Base-by-base conservation (phyloP, 2,329 filamentous ascomycete species). In the Trematosphaeria pertusa region DNA sequence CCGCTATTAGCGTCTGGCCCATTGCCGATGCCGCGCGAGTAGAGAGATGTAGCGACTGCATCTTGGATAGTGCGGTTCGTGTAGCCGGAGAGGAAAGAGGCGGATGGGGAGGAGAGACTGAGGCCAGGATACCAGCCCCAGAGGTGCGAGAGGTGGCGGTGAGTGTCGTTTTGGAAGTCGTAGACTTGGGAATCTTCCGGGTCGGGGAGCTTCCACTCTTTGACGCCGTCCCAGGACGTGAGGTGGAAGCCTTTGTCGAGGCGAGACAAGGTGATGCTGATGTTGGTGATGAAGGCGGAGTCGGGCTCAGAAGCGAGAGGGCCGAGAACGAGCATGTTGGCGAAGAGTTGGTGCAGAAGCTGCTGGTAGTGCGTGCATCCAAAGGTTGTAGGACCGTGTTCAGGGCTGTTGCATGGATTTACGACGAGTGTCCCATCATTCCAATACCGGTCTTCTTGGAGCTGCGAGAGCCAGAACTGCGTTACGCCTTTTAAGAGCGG, bases 391-490 rank as follows among this genome's bases (percentile, higher is more conserved):
- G 58, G 65, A 0, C 81, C 81, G 30, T 80, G 80, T 60, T 85
- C 81, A 1, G 82, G 79, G n/a, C 78, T 81, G 44, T 80, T 83
- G 62, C 81, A 85, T 0, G 81, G 81, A 52, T 81, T 83, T 1
- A 79, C 80, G 0, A 84, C 80, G 2, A 83, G 71, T 0, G 75
- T 77, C 7, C 74, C 73, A 43, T 84, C 82, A 3, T 78, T 72
- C 52, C 69, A 77, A 62, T 76, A 81, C 1, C 46, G 42, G 55
- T 84, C 82, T 3, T 71, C 57, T 45, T 81, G 77, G 0, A 85
- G 72, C 54, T 82, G 76, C 5, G 74, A 76, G 3, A 83, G 68
- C 79, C 81, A 84, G 65, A 84, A 85, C n/a, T 77, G 56, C 0
- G 80, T 75, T 1, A 81, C 70, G 2, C 76, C 78, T 51, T 81